Conservation (phyloP, 768 basidiomycete genomes). For the Mrakia blollopis region DNA sequence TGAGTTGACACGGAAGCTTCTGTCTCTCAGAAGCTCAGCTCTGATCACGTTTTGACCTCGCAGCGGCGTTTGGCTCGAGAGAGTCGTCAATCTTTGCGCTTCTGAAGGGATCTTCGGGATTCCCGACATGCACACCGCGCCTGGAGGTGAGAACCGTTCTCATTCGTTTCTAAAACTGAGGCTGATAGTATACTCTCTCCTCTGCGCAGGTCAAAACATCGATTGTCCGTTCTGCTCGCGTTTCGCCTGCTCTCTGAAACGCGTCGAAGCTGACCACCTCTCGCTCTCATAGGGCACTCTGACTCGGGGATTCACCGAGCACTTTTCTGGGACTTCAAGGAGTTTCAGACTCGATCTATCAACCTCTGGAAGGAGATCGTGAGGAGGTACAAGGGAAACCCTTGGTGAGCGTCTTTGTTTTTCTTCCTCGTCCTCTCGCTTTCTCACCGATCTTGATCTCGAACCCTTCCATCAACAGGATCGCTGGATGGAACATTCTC, state of each 20-base stretch:
- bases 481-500: conserved; percentile 75
- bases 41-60: too few species aligned
- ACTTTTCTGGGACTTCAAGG: neutral
- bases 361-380: conserved; percentile 76
- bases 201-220: conserved; percentile 40
- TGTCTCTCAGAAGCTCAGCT: too few species aligned
- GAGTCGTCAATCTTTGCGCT: conserved; percentile 69
- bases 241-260: neutral
- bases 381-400: conserved; percentile 66
- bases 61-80: conserved; percentile 58
- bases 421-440: too few species aligned
- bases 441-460: too few species aligned
- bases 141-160: conserved; percentile 39
- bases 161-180: too few species aligned
- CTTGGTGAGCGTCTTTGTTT: too few species aligned
- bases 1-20: conserved; percentile 38
- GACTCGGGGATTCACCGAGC: conserved; percentile 12
- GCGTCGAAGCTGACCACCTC: neutral
- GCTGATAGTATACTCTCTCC: too few species aligned
- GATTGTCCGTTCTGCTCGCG: conserved; percentile 50
- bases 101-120: conserved; percentile 68
- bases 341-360: conserved; percentile 43
- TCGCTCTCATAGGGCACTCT: neutral
- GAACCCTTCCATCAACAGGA: conserved; percentile 44
- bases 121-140: conserved; percentile 67